Evolutionary conservation across 2,329 filamentous ascomycete genomes (phyloP).

Genomic region (Phyllosticta ampelicida): DNA sequence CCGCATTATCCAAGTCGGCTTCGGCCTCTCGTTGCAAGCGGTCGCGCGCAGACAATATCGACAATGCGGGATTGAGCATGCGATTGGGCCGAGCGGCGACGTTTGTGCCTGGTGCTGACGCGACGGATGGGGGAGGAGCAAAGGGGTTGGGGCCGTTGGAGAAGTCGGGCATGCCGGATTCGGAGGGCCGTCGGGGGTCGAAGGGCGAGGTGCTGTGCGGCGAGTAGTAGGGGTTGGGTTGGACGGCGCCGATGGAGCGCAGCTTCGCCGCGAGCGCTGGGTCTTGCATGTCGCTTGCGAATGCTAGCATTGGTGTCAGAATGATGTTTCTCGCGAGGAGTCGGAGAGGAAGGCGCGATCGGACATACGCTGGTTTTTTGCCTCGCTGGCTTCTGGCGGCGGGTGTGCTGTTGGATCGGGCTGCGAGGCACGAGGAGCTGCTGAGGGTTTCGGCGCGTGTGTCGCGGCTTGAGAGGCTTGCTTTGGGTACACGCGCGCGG

Average conservation of each 20-base stretch:
- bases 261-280: conserved; percentile 71
- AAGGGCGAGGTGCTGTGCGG: conserved; percentile 41
- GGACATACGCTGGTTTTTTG: conserved; percentile 29
- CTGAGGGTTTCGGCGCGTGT: conserved; percentile 19
- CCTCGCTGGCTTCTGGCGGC: conserved; percentile 26
- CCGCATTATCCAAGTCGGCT: conserved; percentile 38
- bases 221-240: conserved; percentile 46
- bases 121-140: conserved; percentile 15
- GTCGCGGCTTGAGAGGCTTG: conserved; percentile 29
- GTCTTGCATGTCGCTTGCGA: conserved; percentile 51
- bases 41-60: conserved; percentile 42
- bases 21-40: conserved; percentile 43
- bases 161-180: conserved; percentile 5
- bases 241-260: conserved; percentile 49
- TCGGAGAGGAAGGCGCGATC: neutral
- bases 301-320: conserved; percentile 28
- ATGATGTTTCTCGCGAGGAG: neutral
- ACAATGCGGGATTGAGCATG: conserved; percentile 42
- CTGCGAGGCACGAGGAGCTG: conserved; percentile 18
- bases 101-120: conserved; percentile 16
- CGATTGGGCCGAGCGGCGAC: conserved; percentile 19
- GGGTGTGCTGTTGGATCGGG: conserved; percentile 33
- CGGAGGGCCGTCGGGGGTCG: conserved; percentile 23
- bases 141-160: conserved; percentile 9
- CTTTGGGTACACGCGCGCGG: conserved; percentile 46